These are phyloP conservation scores for Coemansia sp. DNA, from an alignment of 192 early-diverging fungal genomes.

Conservation along the genomic window DNA sequence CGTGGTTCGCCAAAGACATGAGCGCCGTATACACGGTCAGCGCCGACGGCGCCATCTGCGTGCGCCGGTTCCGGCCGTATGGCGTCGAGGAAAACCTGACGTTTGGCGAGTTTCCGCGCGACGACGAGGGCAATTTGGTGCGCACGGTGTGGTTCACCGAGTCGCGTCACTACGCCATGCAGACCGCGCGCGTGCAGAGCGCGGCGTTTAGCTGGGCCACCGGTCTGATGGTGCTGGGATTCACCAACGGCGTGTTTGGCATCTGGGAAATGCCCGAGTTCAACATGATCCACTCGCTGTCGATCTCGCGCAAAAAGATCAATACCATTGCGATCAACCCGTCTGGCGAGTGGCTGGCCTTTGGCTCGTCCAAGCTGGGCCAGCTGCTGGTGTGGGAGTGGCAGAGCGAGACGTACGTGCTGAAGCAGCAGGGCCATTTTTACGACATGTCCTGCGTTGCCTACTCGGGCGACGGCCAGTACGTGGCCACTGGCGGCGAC, in stretches of 20 bases:
- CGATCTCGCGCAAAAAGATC: constrained; percentile 92
- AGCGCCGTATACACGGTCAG: constrained; percentile 72
- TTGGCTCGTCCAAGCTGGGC: constrained; percentile 85
- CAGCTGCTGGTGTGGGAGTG: constrained; percentile 99
- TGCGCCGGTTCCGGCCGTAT: constrained; percentile 59
- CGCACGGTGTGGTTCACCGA: constrained; percentile 49
- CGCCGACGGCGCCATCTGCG: constrained; percentile 83
- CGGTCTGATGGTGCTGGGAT: constrained; percentile 82
- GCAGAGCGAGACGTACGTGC: constrained; percentile 97
- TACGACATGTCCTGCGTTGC: constrained; percentile 88
- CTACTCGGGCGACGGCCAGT: constrained; percentile 91
- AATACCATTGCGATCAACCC: constrained; percentile 82
- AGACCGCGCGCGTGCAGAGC: constrained; percentile 72
- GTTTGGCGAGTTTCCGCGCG: constrained; percentile 56
- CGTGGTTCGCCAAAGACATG: constrained; percentile 60
- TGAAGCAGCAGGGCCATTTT: constrained; percentile 98
- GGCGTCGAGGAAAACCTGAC: constrained; percentile 54
- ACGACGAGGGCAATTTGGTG: constrained; percentile 36
- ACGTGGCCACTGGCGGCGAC: constrained; percentile 91
- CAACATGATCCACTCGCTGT: constrained; percentile 89
- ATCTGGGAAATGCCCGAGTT: constrained; percentile 97
- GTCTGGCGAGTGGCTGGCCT: constrained; percentile 95
- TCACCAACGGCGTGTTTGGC: constrained; percentile 92
- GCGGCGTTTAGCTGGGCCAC: constrained; percentile 71
- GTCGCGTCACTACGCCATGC: constrained; percentile 73